Evolutionary conservation across 495 filamentous ascomycete genomes (phyloP).

Genomic region (Pseudomonodictys pantanalensis): DNA sequence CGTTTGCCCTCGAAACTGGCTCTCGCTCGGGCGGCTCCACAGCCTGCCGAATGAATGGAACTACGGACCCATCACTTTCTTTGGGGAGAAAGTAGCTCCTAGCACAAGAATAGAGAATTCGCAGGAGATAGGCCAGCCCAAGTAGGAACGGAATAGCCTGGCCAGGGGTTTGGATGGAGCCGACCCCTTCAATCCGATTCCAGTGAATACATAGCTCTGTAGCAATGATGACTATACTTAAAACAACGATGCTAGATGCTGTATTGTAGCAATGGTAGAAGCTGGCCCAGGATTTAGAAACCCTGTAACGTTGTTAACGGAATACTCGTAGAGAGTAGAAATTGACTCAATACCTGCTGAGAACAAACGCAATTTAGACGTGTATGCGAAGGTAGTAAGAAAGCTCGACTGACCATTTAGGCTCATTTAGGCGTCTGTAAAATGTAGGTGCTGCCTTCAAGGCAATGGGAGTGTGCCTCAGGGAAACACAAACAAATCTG

Average conservation of each 20-base stretch:
- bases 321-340: not conserved
- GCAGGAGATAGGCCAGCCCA: not conserved
- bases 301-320: not conserved
- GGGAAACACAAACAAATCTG: not conserved
- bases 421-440: not conserved
- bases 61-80: not conserved
- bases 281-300: not conserved
- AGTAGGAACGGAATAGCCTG: slow-evolving; percentile 6
- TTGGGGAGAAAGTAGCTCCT: not conserved
- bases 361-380: no score
- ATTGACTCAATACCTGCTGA: not conserved
- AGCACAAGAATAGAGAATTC: not conserved
- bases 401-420: not conserved
- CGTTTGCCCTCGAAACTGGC: not conserved
- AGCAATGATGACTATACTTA: slow-evolving; percentile 2
- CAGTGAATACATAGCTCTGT: slow-evolving; percentile 16
- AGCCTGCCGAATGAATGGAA: not conserved
- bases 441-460: not conserved
- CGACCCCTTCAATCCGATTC: slow-evolving; percentile 10
- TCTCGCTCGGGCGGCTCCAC: not conserved
- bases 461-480: not conserved
- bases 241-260: slow-evolving; percentile 1
- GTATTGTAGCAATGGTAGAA: slow-evolving; percentile 2
- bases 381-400: not conserved
- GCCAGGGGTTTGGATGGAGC: slow-evolving; percentile 1